Percentiles rank a stretch among this genome's conserved stretches.
These are phyloP conservation scores for Pyricularia pennisetigena DNA, from an alignment of 2,329 filamentous ascomycete genomes.

Conservation along the genomic window DNA sequence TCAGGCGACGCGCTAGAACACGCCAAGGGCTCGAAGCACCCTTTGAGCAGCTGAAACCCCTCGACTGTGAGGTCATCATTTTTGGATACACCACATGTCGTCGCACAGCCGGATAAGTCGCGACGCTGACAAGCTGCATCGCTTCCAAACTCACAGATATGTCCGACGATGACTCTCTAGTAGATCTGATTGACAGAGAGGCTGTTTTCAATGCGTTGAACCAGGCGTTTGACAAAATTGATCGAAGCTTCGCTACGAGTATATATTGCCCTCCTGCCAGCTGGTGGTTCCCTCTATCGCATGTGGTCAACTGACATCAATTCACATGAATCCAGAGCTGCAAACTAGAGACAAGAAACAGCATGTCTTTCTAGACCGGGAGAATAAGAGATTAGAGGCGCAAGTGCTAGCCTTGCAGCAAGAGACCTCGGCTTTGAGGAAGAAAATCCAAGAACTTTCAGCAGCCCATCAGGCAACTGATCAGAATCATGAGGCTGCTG, in stretches of 20 bases:
- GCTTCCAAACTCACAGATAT: background rate
- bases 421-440: constrained; percentile 30
- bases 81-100: background rate
- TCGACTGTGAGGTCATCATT: background rate
- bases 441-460: constrained; percentile 17
- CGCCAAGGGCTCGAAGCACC: background rate
- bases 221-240: constrained; percentile 28
- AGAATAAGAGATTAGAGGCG: constrained; percentile 24
- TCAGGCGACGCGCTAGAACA: background rate
- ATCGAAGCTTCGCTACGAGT: constrained; percentile 19
- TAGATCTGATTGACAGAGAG: constrained; percentile 15
- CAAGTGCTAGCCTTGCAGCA: constrained; percentile 25
- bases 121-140: background rate
- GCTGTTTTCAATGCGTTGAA: constrained; percentile 28
- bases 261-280: background rate
- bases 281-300: background rate
- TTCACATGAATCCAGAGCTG: constrained; percentile 9
- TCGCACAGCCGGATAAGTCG: background rate
- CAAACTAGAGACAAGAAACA: constrained; percentile 10
- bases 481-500: too few species aligned
- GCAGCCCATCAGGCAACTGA: background rate
- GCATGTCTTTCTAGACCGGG: constrained; percentile 17
- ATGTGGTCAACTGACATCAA: background rate
- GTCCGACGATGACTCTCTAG: background rate
- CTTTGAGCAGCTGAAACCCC: background rate